Evolutionary conservation across 1,284 basidiomycete genomes (phyloP).

Genomic region (Rhizoctonia solani): DNA sequence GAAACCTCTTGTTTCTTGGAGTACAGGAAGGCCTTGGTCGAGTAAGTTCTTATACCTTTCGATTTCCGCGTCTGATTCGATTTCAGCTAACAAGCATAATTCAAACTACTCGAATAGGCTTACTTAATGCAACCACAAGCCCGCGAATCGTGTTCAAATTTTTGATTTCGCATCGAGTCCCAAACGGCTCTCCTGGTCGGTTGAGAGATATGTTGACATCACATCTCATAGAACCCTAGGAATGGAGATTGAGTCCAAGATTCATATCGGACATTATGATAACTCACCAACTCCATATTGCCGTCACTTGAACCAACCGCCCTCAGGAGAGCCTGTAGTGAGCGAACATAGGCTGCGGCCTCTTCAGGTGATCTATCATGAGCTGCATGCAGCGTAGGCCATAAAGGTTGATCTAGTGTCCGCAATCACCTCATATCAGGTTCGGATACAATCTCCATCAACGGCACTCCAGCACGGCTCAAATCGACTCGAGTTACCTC

Average conservation of each 20-base stretch:
- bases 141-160: constrained; percentile 93
- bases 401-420: background rate
- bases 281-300: constrained; percentile 90
- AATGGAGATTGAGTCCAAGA: background rate
- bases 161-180: constrained; percentile 95
- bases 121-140: constrained; percentile 86
- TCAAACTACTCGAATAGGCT: constrained; percentile 43
- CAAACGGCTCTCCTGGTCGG: constrained; percentile 62
- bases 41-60: constrained; percentile 71
- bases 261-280: no score
- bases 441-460: constrained; percentile 96
- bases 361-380: constrained; percentile 83
- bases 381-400: constrained; percentile 5
- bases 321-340: constrained; percentile 81
- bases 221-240: constrained; percentile 87
- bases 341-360: constrained; percentile 85
- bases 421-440: constrained; percentile 79
- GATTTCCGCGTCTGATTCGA: constrained; percentile 64
- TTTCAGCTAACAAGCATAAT: constrained; percentile 9
- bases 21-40: constrained; percentile 53
- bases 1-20: constrained; percentile 91
- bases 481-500: constrained; percentile 77
- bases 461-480: constrained; percentile 85
- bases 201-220: constrained; percentile 96
- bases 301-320: constrained; percentile 89